Percentiles rank a stretch among this genome's conserved stretches.
Evolutionary conservation across 345 rosid species (phyloP).

Genomic region (Nasturtium officinale): DNA sequence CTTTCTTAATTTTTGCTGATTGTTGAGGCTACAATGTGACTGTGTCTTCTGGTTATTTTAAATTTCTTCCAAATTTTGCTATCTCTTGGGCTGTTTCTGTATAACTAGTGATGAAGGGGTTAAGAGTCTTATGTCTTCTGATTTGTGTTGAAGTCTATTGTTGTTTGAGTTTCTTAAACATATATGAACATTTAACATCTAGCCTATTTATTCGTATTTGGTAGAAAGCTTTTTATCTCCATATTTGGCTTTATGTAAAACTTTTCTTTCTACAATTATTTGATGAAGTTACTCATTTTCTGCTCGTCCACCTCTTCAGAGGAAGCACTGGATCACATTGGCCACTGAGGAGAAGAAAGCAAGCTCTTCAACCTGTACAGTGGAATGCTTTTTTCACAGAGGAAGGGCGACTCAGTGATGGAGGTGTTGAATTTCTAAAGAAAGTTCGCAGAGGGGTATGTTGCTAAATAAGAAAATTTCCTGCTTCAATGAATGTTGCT

Average conservation of each 20-base stretch:
- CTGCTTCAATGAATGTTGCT: constrained; percentile 9
- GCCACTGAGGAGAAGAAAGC: constrained; percentile 89
- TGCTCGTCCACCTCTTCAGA: constrained; percentile 48
- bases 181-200: constrained; percentile 9
- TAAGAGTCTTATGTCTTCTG: neutral
- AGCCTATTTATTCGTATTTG: neutral
- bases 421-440: constrained; percentile 83
- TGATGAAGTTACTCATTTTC: constrained; percentile 16
- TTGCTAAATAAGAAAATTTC: constrained; percentile 15
- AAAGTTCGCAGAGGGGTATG: constrained; percentile 95
- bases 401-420: constrained; percentile 77
- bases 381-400: constrained; percentile 75
- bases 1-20: neutral
- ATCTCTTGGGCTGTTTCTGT: neutral
- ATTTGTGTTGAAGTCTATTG: neutral
- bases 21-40: neutral
- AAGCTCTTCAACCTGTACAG: constrained; percentile 69
- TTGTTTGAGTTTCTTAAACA: neutral
- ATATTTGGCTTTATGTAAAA: neutral
- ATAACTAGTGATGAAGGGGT: constrained; percentile 2
- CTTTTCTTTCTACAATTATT: constrained; percentile 23
- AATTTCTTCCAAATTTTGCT: neutral
- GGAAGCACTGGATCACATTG: constrained; percentile 84
- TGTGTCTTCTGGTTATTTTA: constrained; percentile 5
- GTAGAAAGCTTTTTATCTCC: neutral